These are phyloP conservation scores for Candida orba DNA, from an alignment of 805 yeast species.

Conservation along the genomic window DNA sequence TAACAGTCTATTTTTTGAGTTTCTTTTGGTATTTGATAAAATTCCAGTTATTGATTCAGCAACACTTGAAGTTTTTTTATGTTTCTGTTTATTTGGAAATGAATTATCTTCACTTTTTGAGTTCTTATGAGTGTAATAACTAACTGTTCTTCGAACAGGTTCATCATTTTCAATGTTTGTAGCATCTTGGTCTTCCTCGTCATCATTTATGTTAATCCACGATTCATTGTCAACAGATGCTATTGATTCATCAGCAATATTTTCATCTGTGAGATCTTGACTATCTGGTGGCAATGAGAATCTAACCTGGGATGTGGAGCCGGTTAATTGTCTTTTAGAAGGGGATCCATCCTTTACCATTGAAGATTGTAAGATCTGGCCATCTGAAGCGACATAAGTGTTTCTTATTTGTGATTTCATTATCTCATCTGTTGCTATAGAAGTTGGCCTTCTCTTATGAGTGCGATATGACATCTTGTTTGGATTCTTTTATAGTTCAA, in stretches of 20 bases:
- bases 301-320: constrained; percentile 23
- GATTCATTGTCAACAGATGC: too few species aligned
- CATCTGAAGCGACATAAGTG: constrained; percentile 21
- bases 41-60: constrained; percentile 18
- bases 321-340: constrained; percentile 19
- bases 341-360: constrained; percentile 25
- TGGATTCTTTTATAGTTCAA: not conserved
- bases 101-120: not conserved
- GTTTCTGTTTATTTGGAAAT: constrained; percentile 3
- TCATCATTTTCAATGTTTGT: constrained; percentile 2
- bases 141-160: constrained; percentile 2
- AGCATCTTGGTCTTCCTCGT: constrained; percentile 12
- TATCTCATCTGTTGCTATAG: constrained; percentile 18
- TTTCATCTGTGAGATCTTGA: not conserved
- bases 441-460: constrained; percentile 23
- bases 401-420: constrained; percentile 7
- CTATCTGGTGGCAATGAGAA: constrained; percentile 18
- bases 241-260: not conserved
- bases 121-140: not conserved
- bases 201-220: constrained; percentile 5
- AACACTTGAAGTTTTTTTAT: constrained; percentile 5
- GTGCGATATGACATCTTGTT: constrained; percentile 15
- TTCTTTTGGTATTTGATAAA: constrained; percentile 4
- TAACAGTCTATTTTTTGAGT: constrained; percentile 23
- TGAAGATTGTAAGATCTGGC: constrained; percentile 22